Percentiles rank a stretch among this genome's conserved stretches.
Conservation (phyloP, 441 rosid genomes). For the Pelargonium myrrhifolium region DNA sequence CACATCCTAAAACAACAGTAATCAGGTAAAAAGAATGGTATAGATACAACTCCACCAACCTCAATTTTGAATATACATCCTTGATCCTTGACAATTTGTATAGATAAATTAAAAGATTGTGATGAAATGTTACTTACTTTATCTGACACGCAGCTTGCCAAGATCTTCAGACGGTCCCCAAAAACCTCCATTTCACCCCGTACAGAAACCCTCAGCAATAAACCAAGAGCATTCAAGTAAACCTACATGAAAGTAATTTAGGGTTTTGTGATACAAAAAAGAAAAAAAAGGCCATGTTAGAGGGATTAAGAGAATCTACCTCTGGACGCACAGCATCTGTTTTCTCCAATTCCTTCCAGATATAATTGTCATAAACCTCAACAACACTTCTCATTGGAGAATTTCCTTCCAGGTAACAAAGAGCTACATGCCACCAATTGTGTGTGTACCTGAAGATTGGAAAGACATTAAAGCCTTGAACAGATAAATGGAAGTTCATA, state of each 20-base stretch:
- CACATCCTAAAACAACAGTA: background rate
- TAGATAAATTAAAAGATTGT: no score
- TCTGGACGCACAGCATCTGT: constrained; percentile 44
- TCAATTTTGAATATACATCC: background rate
- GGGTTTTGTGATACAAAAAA: constrained; percentile 13
- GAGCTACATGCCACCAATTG: constrained; percentile 97
- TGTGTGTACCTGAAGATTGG: constrained; percentile 57
- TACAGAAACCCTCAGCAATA: constrained; percentile 55
- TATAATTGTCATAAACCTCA: constrained; percentile 56
- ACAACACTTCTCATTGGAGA: constrained; percentile 46
- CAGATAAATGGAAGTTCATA: background rate
- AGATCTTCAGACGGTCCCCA: constrained; percentile 45
- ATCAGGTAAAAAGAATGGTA: no score
- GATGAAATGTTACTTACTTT: constrained; percentile 35
- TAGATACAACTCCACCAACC: background rate
- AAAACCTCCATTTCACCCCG: constrained; percentile 43
- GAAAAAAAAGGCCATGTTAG: background rate
- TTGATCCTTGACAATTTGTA: no score
- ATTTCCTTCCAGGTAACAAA: constrained; percentile 90
- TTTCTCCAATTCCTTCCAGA: constrained; percentile 71
- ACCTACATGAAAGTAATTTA: constrained; percentile 37
- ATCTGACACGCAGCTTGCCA: constrained; percentile 41
- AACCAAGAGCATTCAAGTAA: constrained; percentile 72
- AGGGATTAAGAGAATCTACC: constrained; percentile 27
- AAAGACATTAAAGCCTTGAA: constrained; percentile 1